Percentiles rank a stretch among this genome's conserved stretches.
These are phyloP conservation scores for Ustilago cynodontis DNA, from an alignment of 1,284 basidiomycete genomes.

Conservation along the genomic window DNA sequence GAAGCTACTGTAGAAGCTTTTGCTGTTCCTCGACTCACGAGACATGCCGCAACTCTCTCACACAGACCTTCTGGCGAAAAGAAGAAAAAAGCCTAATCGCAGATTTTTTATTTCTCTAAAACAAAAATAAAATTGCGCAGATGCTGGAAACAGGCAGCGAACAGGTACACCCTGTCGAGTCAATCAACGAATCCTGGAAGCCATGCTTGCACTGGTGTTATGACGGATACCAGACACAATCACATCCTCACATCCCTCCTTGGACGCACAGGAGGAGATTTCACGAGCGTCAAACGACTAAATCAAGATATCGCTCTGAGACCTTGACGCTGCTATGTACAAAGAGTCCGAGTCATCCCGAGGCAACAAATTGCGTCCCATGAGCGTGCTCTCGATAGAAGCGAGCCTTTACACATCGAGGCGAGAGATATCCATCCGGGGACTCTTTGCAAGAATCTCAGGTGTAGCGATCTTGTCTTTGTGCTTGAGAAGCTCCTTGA, in stretches of 20 bases:
- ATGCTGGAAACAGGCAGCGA: neutral
- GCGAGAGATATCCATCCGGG: constrained; percentile 55
- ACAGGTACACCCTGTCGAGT: no score
- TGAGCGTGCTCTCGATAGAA: constrained; percentile 1
- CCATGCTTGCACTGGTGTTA: neutral
- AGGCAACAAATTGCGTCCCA: no score
- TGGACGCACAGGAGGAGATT: neutral
- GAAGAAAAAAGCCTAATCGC: constrained; percentile 10
- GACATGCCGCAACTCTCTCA: neutral
- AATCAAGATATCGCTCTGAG: neutral
- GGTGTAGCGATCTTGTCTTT: constrained; percentile 63
- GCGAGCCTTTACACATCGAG: constrained; percentile 27
- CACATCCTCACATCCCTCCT: neutral
- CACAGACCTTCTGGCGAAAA: neutral
- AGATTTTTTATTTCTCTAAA: neutral
- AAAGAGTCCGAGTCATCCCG: neutral
- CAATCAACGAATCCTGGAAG: neutral
- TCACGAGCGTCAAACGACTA: neutral
- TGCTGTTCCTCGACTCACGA: neutral
- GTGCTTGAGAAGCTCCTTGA: constrained; percentile 73
- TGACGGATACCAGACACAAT: no score
- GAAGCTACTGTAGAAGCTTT: neutral
- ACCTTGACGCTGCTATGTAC: constrained; percentile 6
- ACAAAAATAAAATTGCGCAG: neutral
- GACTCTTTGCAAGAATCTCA: constrained; percentile 59